Evolutionary conservation across 2,329 filamentous ascomycete genomes (phyloP).

Genomic region (Fusarium foetens): DNA sequence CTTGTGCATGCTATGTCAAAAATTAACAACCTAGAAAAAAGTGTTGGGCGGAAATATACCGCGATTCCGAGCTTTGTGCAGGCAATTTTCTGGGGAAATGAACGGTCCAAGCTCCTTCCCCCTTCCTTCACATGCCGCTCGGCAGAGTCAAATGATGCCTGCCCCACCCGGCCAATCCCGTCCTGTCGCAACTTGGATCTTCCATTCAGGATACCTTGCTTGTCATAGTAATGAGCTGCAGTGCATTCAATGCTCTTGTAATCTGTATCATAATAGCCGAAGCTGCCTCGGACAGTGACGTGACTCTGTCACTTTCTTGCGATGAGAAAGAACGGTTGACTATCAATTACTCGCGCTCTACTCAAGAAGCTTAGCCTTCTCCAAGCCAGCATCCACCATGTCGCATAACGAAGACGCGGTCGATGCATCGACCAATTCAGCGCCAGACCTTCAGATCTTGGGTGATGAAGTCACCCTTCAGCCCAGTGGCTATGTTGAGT

Average conservation of each 20-base stretch:
- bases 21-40: not conserved
- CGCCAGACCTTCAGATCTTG: conserved; percentile 81
- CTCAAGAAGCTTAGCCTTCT: not conserved
- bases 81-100: conserved; percentile 35
- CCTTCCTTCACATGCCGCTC: conserved; percentile 44
- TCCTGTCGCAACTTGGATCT: conserved; percentile 36
- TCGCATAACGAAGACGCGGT: conserved; percentile 45
- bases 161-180: conserved; percentile 41
- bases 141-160: conserved; percentile 30
- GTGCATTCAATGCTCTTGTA: conserved; percentile 17
- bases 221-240: conserved; percentile 5
- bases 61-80: conserved; percentile 17
- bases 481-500: conserved; percentile 74
- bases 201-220: conserved; percentile 4
- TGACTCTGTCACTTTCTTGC: conserved; percentile 21
- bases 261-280: conserved; percentile 13
- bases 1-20: not conserved
- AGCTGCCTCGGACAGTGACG: conserved; percentile 8
- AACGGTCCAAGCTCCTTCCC: conserved; percentile 33
- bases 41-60: conserved; percentile 30
- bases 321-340: conserved; percentile 35
- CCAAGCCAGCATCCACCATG: conserved; percentile 40
- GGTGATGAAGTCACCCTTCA: conserved; percentile 80
- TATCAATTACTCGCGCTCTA: conserved; percentile 18
- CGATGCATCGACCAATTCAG: conserved; percentile 56